A percentile compares a stretch with the other conserved stretches of the same genome.
phyloP scores from a whole-genome alignment of 1,139 yeast genomes.

The Geotrichum aggregatum region DNA sequence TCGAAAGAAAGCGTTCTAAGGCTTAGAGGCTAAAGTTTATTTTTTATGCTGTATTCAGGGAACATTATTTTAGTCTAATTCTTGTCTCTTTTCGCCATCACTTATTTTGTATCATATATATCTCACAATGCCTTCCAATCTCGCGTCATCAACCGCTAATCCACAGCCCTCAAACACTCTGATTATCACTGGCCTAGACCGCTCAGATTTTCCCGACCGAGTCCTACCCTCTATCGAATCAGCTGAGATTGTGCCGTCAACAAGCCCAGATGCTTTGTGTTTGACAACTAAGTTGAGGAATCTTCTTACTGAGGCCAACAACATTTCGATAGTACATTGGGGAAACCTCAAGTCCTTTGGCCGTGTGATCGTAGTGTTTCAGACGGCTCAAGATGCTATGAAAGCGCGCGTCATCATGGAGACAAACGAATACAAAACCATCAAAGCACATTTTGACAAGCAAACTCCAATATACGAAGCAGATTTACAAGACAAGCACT shows the following conservation, averaged over 20 bases:
- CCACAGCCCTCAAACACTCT: constrained; percentile 27
- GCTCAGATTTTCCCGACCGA: constrained; percentile 22
- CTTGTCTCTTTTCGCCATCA: background rate
- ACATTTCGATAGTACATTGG: constrained; percentile 32
- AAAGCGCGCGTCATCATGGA: constrained; percentile 25
- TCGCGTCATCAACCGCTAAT: background rate
- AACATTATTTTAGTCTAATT: no score
- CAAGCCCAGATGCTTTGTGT: background rate
- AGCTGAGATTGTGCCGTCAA: constrained; percentile 1
- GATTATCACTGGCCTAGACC: constrained; percentile 26
- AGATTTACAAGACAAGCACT: constrained; percentile 25
- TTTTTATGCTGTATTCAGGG: no score
- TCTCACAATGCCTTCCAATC: background rate
- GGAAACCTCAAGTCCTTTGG: constrained; percentile 38
- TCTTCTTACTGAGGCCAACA: constrained; percentile 4
- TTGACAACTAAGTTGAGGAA: constrained; percentile 6
- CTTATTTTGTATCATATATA: background rate
- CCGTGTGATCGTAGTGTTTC: constrained; percentile 39
- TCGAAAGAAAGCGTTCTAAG: no score
- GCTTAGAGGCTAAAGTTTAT: no score
- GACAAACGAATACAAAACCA: constrained; percentile 18
- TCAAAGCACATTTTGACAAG: constrained; percentile 26
- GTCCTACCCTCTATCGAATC: background rate
- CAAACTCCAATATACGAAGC: constrained; percentile 27
- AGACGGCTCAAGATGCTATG: constrained; percentile 30